Evolutionary conservation across 345 rosid species (phyloP).

Genomic region (Gossypium ekmanianum): DNA sequence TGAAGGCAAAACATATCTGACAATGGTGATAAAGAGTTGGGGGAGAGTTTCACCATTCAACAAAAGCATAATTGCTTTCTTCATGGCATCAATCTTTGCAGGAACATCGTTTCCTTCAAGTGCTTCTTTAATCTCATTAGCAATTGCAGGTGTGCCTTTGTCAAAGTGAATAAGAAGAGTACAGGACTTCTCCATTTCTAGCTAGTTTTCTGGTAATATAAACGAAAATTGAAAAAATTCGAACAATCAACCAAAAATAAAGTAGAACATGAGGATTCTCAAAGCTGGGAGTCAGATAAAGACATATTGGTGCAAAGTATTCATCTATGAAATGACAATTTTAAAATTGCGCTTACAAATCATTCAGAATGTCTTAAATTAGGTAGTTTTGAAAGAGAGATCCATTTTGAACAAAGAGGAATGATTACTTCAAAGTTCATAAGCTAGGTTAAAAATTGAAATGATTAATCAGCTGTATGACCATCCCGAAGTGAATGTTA

Average conservation of each 20-base stretch:
- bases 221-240: neutral
- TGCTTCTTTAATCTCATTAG: slow-evolving; percentile 90
- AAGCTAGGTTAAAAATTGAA: neutral
- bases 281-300: neutral
- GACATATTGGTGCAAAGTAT: neutral
- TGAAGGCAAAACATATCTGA: slow-evolving; percentile 84
- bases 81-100: slow-evolving; percentile 74
- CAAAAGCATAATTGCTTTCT: slow-evolving; percentile 87
- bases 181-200: slow-evolving; percentile 84
- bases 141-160: slow-evolving; percentile 77
- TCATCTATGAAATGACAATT: neutral
- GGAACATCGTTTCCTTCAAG: slow-evolving; percentile 74
- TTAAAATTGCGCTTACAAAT: neutral
- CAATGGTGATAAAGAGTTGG: slow-evolving; percentile 88
- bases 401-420: neutral
- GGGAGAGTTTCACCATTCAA: slow-evolving; percentile 90
- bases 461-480: neutral
- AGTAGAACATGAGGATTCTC: neutral
- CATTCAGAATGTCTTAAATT: neutral
- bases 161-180: slow-evolving; percentile 75
- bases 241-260: neutral
- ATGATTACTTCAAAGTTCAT: neutral
- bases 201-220: slow-evolving; percentile 7
- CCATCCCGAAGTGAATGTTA: neutral
- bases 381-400: neutral